Evolutionary conservation across 2,329 filamentous ascomycete species (phyloP), one percentile per base, ranked within the genome.

Genomic region (Fusarium buxicola): DNA sequence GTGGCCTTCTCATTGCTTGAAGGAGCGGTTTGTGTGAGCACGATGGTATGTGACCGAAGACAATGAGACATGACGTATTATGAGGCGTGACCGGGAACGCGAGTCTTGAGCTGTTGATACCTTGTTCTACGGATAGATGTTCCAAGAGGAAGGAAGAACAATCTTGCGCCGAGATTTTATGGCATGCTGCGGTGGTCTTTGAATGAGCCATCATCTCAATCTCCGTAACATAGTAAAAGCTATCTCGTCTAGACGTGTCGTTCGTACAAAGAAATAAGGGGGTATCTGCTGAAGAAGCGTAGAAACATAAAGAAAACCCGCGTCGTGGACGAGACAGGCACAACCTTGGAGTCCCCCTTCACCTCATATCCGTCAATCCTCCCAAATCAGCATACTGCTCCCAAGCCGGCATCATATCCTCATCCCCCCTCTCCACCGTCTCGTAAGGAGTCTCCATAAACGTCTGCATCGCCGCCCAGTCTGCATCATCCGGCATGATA

Each of bases 311-410:
- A 48, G 45, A 39, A 43, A 54, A 41, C 21, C 28, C 53, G 54
- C 49, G 55, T 59, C 46, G 35, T 58, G 62, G 50, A 57, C 38
- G 52, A 65, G 39, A 48, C 30, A 30, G 24, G 45, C 34, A 24
- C 3, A 18, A 31, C 12, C 27, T 40, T 16, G 38, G 16, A 43
- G 28, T 11, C 43, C 31, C 16, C 8, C 18, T 24, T 75, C 65
- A 77, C 38, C 68, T 68, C 63, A 76, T 70, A 56, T 77, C 75
- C 2, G 76, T 82, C 41, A 82, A 65, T 0, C 81, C 81, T 30
- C 81, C 81, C 5, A 83, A 68, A 11, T 81, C 78, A 25, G 75
- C 73, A 58, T 80, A 83, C 68, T 82, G 78, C 60, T 80, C 80
- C 80, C 80, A 83, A 5, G 76, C 76, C 4, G 77, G 72, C 53